Conservation (phyloP, 23 red algal genomes). For the Gracilariopsis chorda region DNA sequence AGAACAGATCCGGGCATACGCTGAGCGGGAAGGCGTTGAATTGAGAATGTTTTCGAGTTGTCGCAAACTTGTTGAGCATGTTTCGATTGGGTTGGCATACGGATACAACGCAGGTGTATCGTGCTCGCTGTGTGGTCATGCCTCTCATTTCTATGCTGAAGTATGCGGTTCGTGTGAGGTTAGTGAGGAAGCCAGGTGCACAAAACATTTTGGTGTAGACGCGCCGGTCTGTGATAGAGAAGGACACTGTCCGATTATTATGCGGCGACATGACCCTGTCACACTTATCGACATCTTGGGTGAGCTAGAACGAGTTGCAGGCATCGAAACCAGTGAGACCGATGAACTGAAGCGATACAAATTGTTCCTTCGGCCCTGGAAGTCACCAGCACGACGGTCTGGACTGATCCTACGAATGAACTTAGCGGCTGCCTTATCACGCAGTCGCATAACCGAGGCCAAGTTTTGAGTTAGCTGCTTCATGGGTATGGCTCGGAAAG, state of each 20-base stretch:
- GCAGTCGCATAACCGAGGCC: too few species aligned
- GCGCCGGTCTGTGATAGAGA: background rate
- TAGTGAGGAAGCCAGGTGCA: slow-evolving; percentile 37
- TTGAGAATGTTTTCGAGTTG: slow-evolving; percentile 16
- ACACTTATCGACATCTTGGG: slow-evolving; percentile 21
- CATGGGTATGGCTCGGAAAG: too few species aligned
- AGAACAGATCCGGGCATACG: background rate
- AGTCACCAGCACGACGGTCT: slow-evolving; percentile 20
- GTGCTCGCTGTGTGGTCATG: slow-evolving; percentile 31
- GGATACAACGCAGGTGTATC: slow-evolving; percentile 29
- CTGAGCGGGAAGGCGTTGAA: background rate
- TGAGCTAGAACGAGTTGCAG: slow-evolving; percentile 18
- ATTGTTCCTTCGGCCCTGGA: slow-evolving; percentile 34
- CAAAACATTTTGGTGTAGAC: slow-evolving; percentile 12
- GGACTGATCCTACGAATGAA: slow-evolving; percentile 22
- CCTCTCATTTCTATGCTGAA: slow-evolving; percentile 38
- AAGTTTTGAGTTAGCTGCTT: too few species aligned
- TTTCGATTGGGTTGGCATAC: slow-evolving; percentile 21
- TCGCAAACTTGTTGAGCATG: background rate
- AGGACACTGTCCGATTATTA: slow-evolving; percentile 27
- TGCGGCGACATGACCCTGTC: slow-evolving; percentile 37
- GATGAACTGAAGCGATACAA: background rate
- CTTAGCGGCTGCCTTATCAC: background rate
- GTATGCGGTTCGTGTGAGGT: slow-evolving; percentile 44
- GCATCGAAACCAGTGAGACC: background rate